A percentile compares a stretch with the other conserved stretches of the same genome.
phyloP scores from a whole-genome alignment of 352 stramenopile species.

The Phytophthora pinifolia region DNA sequence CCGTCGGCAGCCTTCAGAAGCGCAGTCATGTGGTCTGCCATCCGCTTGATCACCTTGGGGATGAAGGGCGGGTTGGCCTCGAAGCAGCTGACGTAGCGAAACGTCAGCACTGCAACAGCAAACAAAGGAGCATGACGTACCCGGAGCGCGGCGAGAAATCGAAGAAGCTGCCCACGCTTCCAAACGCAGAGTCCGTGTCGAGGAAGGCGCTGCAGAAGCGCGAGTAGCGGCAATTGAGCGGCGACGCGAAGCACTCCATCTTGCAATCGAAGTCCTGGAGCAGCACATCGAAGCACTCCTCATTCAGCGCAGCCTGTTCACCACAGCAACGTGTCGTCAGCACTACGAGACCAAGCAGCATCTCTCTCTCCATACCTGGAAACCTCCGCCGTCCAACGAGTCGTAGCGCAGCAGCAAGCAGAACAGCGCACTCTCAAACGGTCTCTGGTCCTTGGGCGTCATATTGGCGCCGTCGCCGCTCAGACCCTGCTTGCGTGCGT shows the following conservation, averaged over 20 bases:
- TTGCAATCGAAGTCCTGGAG: conserved; percentile 89
- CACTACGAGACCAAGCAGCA: not conserved
- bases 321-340: conserved; percentile 7
- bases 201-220: conserved; percentile 91
- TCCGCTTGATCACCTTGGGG: conserved; percentile 89
- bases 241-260: conserved; percentile 94
- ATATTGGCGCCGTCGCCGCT: conserved; percentile 18
- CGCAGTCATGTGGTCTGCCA: conserved; percentile 87
- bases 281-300: conserved; percentile 92
- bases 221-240: conserved; percentile 93
- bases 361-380: conserved; percentile 64
- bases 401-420: conserved; percentile 92
- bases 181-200: conserved; percentile 89
- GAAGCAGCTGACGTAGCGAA: conserved; percentile 55
- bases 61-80: conserved; percentile 97
- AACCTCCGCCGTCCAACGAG: conserved; percentile 91
- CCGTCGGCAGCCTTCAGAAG: conserved; percentile 66
- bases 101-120: not conserved
- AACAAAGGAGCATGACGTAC: conserved; percentile 21
- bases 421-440: conserved; percentile 85
- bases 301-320: conserved; percentile 76
- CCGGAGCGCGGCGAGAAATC: conserved; percentile 85
- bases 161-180: conserved; percentile 94
- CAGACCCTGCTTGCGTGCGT: conserved; percentile 45
- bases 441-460: conserved; percentile 26